Conservation (phyloP, 495 filamentous ascomycete species). For the Endocarpon pusillum region DNA sequence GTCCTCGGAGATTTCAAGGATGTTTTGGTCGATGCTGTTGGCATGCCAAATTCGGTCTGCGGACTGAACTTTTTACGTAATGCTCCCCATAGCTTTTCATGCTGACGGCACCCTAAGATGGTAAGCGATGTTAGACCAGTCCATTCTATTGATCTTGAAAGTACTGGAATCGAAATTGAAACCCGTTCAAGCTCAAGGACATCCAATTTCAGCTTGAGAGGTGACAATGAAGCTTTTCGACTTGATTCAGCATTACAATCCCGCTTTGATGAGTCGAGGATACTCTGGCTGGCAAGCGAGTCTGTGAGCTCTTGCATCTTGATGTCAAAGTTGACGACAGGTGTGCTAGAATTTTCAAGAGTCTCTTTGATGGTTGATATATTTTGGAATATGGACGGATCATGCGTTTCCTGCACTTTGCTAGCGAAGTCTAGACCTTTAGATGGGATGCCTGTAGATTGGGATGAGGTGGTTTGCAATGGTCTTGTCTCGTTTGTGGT, state of each 20-base stretch:
- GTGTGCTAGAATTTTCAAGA: slow-evolving; percentile 3
- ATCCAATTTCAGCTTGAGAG: slow-evolving; percentile 46
- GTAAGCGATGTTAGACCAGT: slow-evolving; percentile 59
- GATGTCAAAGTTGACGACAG: background rate
- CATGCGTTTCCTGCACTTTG: slow-evolving; percentile 1
- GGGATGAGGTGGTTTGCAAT: background rate
- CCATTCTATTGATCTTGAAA: slow-evolving; percentile 67
- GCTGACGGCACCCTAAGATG: slow-evolving; percentile 59
- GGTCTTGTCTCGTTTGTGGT: too few species aligned
- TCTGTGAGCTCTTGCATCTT: background rate
- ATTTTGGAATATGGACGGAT: too few species aligned
- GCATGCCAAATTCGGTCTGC: slow-evolving; percentile 6
- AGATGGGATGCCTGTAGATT: background rate
- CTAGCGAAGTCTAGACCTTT: background rate
- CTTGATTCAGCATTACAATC: too few species aligned
- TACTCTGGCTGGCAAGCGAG: background rate
- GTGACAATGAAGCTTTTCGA: slow-evolving; percentile 2
- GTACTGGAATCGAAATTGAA: slow-evolving; percentile 47
- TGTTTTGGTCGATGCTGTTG: slow-evolving; percentile 10
- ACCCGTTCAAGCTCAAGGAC: slow-evolving; percentile 75
- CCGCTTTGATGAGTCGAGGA: background rate
- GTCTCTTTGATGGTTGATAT: too few species aligned
- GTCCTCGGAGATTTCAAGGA: slow-evolving; percentile 2
- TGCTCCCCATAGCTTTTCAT: slow-evolving; percentile 68
- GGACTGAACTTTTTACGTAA: slow-evolving; percentile 59